A percentile compares a stretch with the other conserved stretches of the same genome.
Evolutionary conservation across 257 asterid species (phyloP).

Genomic region (Ilex aquifolium): DNA sequence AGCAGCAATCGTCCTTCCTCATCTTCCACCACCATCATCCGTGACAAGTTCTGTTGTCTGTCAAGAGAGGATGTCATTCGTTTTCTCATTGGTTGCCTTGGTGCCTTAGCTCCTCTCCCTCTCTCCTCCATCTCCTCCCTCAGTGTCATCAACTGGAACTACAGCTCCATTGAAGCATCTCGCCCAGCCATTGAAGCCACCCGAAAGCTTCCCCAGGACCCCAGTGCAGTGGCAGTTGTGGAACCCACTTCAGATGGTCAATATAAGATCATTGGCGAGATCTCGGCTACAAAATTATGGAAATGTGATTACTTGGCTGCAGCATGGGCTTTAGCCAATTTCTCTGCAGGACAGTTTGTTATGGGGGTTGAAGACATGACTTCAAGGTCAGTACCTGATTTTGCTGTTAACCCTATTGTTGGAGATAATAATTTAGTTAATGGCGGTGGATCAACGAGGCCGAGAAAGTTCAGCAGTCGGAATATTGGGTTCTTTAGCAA

Average conservation of each 20-base stretch:
- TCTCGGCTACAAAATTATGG: conserved; percentile 84
- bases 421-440: conserved; percentile 30
- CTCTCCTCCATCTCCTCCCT: conserved; percentile 78
- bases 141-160: conserved; percentile 63
- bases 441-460: conserved; percentile 24
- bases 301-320: conserved; percentile 80
- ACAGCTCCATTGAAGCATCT: conserved; percentile 56
- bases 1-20: conserved; percentile 40
- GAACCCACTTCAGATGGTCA: conserved; percentile 56
- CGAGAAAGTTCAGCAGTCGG: conserved; percentile 65
- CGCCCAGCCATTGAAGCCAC: conserved; percentile 62
- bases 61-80: conserved; percentile 93
- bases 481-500: conserved; percentile 68
- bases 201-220: conserved; percentile 53
- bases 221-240: conserved; percentile 82
- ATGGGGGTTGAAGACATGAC: conserved; percentile 82
- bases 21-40: conserved; percentile 49
- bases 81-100: conserved; percentile 90
- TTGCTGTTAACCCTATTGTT: conserved; percentile 17
- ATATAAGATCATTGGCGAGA: conserved; percentile 72
- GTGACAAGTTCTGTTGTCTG: conserved; percentile 75
- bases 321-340: conserved; percentile 89
- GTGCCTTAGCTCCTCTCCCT: conserved; percentile 94
- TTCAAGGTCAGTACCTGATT: conserved; percentile 37
- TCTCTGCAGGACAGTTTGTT: conserved; percentile 83